Conservation (phyloP, 2,329 filamentous ascomycete species). For the Cylindrodendrum hubeiense region DNA sequence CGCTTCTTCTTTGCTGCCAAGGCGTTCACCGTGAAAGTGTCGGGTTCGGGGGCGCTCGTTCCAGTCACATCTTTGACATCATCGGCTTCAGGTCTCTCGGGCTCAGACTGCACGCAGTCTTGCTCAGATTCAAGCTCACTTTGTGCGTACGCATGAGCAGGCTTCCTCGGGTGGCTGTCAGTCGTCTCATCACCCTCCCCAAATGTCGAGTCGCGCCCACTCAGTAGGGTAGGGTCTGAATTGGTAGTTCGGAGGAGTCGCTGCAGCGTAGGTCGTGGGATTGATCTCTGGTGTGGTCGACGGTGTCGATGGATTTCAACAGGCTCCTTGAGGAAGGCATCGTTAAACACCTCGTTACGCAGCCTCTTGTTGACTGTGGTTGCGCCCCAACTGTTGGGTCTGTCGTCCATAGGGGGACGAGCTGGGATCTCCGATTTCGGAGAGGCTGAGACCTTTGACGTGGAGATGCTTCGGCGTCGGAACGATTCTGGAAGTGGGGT, state of each 20-base stretch:
- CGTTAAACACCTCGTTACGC: slow-evolving; percentile 91
- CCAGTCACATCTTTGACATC: slow-evolving; percentile 68
- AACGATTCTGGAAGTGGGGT: slow-evolving; percentile 54
- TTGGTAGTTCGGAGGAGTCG: slow-evolving; percentile 58
- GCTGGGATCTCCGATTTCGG: slow-evolving; percentile 22
- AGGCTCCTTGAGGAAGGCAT: slow-evolving; percentile 88
- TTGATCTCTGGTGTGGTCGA: slow-evolving; percentile 74
- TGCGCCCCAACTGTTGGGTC: slow-evolving; percentile 84
- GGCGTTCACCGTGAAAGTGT: slow-evolving; percentile 61
- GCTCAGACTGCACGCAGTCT: slow-evolving; percentile 43
- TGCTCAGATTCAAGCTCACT: slow-evolving; percentile 50
- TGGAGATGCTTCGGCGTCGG: slow-evolving; percentile 51
- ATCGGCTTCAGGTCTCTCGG: slow-evolving; percentile 51
- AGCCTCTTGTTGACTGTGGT: slow-evolving; percentile 91
- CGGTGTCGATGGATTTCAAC: slow-evolving; percentile 85
- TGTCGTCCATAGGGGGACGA: slow-evolving; percentile 62
- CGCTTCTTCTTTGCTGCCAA: slow-evolving; percentile 66
- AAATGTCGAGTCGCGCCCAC: slow-evolving; percentile 30
- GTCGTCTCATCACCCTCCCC: slow-evolving; percentile 14
- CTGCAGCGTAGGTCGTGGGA: slow-evolving; percentile 67
- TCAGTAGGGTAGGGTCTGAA: slow-evolving; percentile 57
- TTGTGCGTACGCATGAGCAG: slow-evolving; percentile 43
- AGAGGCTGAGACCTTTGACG: slow-evolving; percentile 38
- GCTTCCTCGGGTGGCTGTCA: slow-evolving; percentile 16
- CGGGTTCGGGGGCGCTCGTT: slow-evolving; percentile 74